Evolutionary conservation across 176 grass and related monocot species (phyloP).

Genomic region (Avena insularis): DNA sequence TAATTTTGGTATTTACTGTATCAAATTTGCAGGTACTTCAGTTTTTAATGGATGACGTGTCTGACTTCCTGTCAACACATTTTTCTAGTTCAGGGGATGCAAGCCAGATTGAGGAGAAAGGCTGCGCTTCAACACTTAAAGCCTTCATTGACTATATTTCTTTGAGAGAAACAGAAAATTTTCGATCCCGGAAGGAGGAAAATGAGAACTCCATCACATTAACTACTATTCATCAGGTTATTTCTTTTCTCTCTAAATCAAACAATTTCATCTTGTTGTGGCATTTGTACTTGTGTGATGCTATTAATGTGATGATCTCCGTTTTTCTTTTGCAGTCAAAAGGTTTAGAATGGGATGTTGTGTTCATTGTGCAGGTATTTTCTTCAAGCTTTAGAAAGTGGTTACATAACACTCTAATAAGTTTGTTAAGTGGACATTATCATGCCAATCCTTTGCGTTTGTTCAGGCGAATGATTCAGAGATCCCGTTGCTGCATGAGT

Average conservation of each 20-base stretch:
- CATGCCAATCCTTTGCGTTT: conserved; percentile 33
- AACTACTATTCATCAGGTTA: conserved; percentile 97
- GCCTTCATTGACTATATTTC: conserved; percentile 85
- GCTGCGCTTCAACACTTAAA: conserved; percentile 69
- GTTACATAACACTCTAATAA: conserved; percentile 23
- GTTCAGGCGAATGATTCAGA: conserved; percentile 88
- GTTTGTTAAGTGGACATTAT: neutral
- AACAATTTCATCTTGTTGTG: conserved; percentile 18
- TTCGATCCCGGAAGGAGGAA: conserved; percentile 73
- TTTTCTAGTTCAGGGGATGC: conserved; percentile 64
- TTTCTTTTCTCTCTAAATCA: conserved; percentile 39
- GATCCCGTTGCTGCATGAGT: conserved; percentile 93
- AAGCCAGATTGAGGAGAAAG: conserved; percentile 65
- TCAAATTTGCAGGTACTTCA: conserved; percentile 76
- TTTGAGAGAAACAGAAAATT: conserved; percentile 89
- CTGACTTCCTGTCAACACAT: conserved; percentile 90
- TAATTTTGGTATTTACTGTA: conserved; percentile 29
- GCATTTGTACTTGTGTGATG: conserved; percentile 13
- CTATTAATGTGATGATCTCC: conserved; percentile 25
- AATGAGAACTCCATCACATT: conserved; percentile 90
- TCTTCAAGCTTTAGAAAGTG: conserved; percentile 30
- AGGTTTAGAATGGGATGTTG: conserved; percentile 97
- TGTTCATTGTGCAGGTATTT: conserved; percentile 94
- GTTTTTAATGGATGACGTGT: conserved; percentile 96
- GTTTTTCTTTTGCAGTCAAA: conserved; percentile 77